Evolutionary conservation across 2,329 filamentous ascomycete species (phyloP).

Genomic region (Pestalotiopsis fici): DNA sequence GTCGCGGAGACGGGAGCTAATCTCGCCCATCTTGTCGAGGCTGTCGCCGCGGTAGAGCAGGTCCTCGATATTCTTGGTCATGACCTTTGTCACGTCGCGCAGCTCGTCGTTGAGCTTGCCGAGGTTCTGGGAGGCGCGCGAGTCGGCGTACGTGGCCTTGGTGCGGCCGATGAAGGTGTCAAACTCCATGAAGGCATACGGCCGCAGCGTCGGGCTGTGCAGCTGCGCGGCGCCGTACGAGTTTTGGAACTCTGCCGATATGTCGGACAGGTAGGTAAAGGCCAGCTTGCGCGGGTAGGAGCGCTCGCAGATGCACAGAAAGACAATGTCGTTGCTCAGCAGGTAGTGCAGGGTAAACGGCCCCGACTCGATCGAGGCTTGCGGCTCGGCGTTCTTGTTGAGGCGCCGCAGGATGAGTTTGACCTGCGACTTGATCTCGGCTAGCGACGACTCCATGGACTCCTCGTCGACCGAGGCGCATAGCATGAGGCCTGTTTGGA

Average conservation of each 20-base stretch:
- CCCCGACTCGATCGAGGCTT: slow-evolving; percentile 88
- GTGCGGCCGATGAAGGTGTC: slow-evolving; percentile 95
- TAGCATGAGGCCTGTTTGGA: slow-evolving; percentile 77
- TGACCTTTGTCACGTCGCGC: slow-evolving; percentile 96
- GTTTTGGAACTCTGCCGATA: slow-evolving; percentile 86
- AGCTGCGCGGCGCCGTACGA: slow-evolving; percentile 78
- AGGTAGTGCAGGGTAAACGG: slow-evolving; percentile 87
- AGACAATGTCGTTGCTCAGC: slow-evolving; percentile 80
- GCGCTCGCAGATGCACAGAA: slow-evolving; percentile 89
- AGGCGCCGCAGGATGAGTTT: slow-evolving; percentile 89
- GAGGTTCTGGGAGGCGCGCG: slow-evolving; percentile 86
- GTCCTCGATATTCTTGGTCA: slow-evolving; percentile 99
- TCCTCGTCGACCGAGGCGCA: slow-evolving; percentile 94
- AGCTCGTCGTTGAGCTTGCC: slow-evolving; percentile 96
- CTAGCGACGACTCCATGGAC: slow-evolving; percentile 74
- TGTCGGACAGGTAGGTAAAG: slow-evolving; percentile 95
- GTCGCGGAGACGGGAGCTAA: slow-evolving; percentile 82
- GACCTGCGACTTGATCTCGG: slow-evolving; percentile 86
- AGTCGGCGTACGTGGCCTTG: slow-evolving; percentile 91
- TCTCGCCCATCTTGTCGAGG: slow-evolving; percentile 95
- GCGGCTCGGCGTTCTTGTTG: slow-evolving; percentile 83
- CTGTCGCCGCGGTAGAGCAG: slow-evolving; percentile 92
- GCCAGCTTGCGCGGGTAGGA: slow-evolving; percentile 97
- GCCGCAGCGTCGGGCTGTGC: slow-evolving; percentile 72
- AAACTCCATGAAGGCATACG: slow-evolving; percentile 97